Conservation (phyloP, 768 basidiomycete genomes). For the Ramaria rubella region DNA sequence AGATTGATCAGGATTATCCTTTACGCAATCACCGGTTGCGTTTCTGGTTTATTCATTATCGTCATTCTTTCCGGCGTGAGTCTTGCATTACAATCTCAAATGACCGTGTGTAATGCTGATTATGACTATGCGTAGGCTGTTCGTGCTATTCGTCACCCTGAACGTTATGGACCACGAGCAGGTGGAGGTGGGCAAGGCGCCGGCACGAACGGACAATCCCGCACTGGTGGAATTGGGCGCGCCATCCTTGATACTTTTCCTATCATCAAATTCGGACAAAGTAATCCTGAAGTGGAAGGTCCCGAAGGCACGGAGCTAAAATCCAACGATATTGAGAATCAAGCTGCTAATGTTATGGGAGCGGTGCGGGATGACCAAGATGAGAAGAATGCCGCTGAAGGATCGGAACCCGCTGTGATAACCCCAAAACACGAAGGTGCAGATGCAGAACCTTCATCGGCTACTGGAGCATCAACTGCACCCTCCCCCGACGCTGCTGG, state of each 20-base stretch:
- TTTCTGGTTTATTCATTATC: conserved; percentile 75
- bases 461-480: conserved; percentile 10
- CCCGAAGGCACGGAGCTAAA: background rate
- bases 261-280: conserved; percentile 71
- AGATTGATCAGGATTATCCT: conserved; percentile 57
- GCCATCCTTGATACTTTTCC: conserved; percentile 97
- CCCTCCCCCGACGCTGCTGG: conserved; percentile 7
- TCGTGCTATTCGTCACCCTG: conserved; percentile 79
- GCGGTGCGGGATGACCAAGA: background rate
- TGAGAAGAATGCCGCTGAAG: conserved; percentile 3
- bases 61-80: conserved; percentile 82
- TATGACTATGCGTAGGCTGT: conserved; percentile 57
- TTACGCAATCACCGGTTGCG: conserved; percentile 84
- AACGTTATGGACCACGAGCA: conserved; percentile 78
- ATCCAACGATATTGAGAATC: conserved; percentile 12
- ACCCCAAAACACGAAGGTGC: background rate
- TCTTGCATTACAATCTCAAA: conserved; percentile 11
- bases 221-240: conserved; percentile 79
- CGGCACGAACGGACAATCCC: conserved; percentile 47
- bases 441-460: conserved; percentile 24
- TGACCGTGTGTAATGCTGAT: no score
- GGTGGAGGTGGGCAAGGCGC: conserved; percentile 23
- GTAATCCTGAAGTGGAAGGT: conserved; percentile 3
- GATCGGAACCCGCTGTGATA: conserved; percentile 6
- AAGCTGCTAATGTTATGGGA: background rate